These are phyloP conservation scores for Ploettnerulaceae sp. DNA, from an alignment of 2,329 filamentous ascomycete species.

Conservation along the genomic window DNA sequence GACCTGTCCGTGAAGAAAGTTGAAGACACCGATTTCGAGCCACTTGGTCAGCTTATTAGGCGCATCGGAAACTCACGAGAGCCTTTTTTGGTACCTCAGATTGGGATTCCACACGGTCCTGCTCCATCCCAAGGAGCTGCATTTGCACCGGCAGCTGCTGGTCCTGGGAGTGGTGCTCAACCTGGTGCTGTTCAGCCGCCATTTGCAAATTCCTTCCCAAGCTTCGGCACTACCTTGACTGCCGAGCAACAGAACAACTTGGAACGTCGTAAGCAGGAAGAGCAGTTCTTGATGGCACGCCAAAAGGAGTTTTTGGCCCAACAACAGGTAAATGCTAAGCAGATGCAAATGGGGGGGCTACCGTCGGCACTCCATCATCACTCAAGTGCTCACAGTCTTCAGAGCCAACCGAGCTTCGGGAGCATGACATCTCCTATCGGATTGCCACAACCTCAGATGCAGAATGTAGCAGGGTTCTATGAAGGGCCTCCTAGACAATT, in stretches of 20 bases:
- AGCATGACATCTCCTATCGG: constrained; percentile 86
- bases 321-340: constrained; percentile 72
- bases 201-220: constrained; percentile 89
- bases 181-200: constrained; percentile 72
- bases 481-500: constrained; percentile 49
- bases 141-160: constrained; percentile 35
- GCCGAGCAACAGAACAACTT: constrained; percentile 97
- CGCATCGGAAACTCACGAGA: constrained; percentile 96
- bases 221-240: constrained; percentile 92
- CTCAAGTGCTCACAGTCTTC: constrained; percentile 89
- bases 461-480: constrained; percentile 60
- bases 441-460: constrained; percentile 45
- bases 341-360: constrained; percentile 59
- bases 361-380: constrained; percentile 72
- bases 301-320: constrained; percentile 90
- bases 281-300: constrained; percentile 93
- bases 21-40: constrained; percentile 91
- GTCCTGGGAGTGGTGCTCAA: constrained; percentile 42
- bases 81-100: constrained; percentile 95
- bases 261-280: constrained; percentile 93
- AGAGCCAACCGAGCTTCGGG: constrained; percentile 94
- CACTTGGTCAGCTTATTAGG: constrained; percentile 86
- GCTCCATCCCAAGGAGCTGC: constrained; percentile 44
- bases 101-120: constrained; percentile 86
- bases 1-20: constrained; percentile 92